Percentiles rank a stretch among this genome's conserved stretches.
Evolutionary conservation across 805 yeast species (phyloP).

Genomic region (Cyberlindnera maclurae): DNA sequence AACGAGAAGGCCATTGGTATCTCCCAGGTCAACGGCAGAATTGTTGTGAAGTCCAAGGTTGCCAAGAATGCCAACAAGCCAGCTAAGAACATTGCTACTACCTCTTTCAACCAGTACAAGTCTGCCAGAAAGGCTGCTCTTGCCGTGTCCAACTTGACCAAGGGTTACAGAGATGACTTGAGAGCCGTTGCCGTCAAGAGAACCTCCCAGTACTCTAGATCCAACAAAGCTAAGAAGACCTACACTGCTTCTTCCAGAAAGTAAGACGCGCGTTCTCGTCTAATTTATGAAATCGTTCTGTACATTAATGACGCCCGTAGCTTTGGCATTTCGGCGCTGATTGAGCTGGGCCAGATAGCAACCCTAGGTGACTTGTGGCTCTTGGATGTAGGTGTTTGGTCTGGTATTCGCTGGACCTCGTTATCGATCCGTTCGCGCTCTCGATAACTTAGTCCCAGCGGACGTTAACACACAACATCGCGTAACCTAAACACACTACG

Average conservation of each 20-base stretch:
- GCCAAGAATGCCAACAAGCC: constrained; percentile 42
- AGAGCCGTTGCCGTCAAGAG: constrained; percentile 41
- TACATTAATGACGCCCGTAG: not conserved
- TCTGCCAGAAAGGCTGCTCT: constrained; percentile 36
- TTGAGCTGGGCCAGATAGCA: not conserved
- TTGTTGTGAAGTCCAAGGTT: constrained; percentile 36
- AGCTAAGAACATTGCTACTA: constrained; percentile 30
- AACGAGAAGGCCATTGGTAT: constrained; percentile 45
- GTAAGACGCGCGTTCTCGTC: constrained; percentile 4
- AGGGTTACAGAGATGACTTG: constrained; percentile 43
- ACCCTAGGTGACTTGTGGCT: no score
- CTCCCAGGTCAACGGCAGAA: constrained; percentile 30
- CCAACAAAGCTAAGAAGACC: constrained; percentile 30
- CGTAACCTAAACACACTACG: no score
- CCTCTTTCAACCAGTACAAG: constrained; percentile 36
- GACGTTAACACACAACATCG: no score
- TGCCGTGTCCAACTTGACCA: constrained; percentile 37
- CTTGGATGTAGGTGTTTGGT: no score
- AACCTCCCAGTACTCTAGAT: constrained; percentile 37
- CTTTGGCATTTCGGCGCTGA: not conserved
- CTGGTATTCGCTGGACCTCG: no score
- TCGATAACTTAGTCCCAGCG: no score
- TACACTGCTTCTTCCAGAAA: constrained; percentile 23
- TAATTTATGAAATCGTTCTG: constrained; percentile 4
- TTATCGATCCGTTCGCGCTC: no score